Evolutionary conservation across 169 alveolate species (phyloP), one percentile per base, ranked within the genome.

Genomic region (Plasmodium sp.): DNA sequence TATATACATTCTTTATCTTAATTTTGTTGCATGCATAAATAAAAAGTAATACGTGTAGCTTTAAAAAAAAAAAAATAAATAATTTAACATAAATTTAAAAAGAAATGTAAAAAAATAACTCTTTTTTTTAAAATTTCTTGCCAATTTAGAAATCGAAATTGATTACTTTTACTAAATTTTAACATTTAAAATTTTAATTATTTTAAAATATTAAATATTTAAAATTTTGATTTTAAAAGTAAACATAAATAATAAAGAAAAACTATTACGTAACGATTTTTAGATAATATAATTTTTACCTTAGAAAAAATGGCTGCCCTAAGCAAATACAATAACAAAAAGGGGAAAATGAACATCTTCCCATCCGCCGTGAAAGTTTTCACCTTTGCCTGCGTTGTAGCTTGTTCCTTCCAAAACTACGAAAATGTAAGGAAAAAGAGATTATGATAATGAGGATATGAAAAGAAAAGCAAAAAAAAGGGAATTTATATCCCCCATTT

Each of bases 301-400:
- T 34, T 80, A n/a, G 58, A 43, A 80, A 80, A 43, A 43, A 80
- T 80, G 84, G 84, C 84, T 80, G 5, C 84, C 10, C 34, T 80
- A 43, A 80, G 58, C 41, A 80, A 80, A 80, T 43, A 80, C 33
- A 80, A 80, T 80, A 51, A 51, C 22, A 39, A 41, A 18, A 45
- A 14, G 41, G 84, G 71, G 16, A 80, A 80, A 31, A 31, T 0
- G 71, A 80, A 80, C 4, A 27, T 22, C 7, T 80, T 80, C 58
- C 71, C 84, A 0, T 43, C 10, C 6, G 45, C 56, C 45, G 62
- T 51, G 31, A 80, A 80, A 6, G 51, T 80, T 80, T 39, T 80
- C 72, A 51, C 84, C 51, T 41, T 80, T 80, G 36, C 84, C 16
- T 9, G 84, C 72, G 2, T 67, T 67, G 77, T 80, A 80, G 41